Evolutionary conservation across 2,329 filamentous ascomycete species (phyloP).

Genomic region (Teratosphaeria nubilosa): DNA sequence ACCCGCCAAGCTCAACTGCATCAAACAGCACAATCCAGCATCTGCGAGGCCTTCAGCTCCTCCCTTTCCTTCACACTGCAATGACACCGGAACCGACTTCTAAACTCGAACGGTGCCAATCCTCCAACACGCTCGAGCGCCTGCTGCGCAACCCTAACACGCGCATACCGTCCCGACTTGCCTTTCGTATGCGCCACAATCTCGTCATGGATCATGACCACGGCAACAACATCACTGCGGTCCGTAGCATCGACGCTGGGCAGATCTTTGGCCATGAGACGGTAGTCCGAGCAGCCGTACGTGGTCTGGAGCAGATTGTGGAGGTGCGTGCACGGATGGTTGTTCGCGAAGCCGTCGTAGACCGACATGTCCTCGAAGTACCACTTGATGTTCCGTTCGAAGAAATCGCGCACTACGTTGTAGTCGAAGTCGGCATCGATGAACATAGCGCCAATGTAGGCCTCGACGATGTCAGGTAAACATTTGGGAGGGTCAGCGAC

Average conservation of each 20-base stretch:
- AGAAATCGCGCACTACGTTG: constrained; percentile 63
- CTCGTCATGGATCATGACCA: constrained; percentile 63
- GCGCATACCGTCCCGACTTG: constrained; percentile 61
- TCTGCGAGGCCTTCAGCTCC: not conserved
- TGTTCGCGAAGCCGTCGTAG: constrained; percentile 73
- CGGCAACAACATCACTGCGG: constrained; percentile 49
- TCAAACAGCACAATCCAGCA: not conserved
- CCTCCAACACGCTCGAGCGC: constrained; percentile 45
- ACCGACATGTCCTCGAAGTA: constrained; percentile 80
- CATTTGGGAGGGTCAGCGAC: constrained; percentile 60
- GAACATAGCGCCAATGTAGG: constrained; percentile 82
- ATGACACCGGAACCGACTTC: constrained; percentile 50
- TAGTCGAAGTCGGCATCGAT: constrained; percentile 80
- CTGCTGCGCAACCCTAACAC: constrained; percentile 53
- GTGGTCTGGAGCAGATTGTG: constrained; percentile 52
- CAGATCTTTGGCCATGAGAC: constrained; percentile 45
- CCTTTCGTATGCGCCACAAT: constrained; percentile 54
- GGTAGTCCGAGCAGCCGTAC: constrained; percentile 56
- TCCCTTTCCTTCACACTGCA: constrained; percentile 37
- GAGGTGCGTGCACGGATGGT: constrained; percentile 67
- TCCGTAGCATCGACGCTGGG: constrained; percentile 38
- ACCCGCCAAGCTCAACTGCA: not conserved
- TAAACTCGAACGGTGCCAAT: constrained; percentile 48
- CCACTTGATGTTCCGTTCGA: constrained; percentile 58
- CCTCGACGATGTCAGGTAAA: constrained; percentile 79